Percentiles rank a stretch among this genome's conserved stretches.
Conservation (phyloP, 2,329 filamentous ascomycete genomes). For the Sporothrix brasiliensis region DNA sequence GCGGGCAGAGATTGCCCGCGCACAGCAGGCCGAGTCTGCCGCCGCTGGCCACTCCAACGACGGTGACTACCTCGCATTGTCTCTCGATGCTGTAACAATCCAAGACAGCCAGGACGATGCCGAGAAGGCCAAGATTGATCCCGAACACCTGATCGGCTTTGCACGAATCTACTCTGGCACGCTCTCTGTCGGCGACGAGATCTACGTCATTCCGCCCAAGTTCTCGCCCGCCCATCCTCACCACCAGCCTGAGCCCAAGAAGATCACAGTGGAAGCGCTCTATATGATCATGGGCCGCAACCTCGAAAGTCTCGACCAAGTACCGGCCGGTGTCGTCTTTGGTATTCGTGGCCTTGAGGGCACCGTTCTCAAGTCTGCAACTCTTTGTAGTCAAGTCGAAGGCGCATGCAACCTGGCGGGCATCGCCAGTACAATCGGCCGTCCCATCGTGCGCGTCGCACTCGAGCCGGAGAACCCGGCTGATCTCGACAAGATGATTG, state of each 20-base stretch:
- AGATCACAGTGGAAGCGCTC: conserved; percentile 81
- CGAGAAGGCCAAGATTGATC: conserved; percentile 65
- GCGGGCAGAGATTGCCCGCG: conserved; percentile 81
- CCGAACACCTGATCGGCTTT: conserved; percentile 91
- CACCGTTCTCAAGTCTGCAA: conserved; percentile 87
- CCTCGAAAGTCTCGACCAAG: conserved; percentile 77
- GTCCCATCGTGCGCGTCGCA: conserved; percentile 93
- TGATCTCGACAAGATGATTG: conserved; percentile 93
- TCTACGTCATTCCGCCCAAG: conserved; percentile 92
- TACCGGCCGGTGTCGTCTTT: conserved; percentile 93
- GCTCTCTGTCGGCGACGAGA: conserved; percentile 81
- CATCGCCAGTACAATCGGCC: conserved; percentile 71
- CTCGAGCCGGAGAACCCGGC: conserved; percentile 90
- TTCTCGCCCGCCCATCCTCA: conserved; percentile 81
- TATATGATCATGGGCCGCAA: conserved; percentile 96
- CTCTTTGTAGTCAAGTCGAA: conserved; percentile 82
- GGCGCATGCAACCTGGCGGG: conserved; percentile 90
- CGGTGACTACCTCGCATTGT: conserved; percentile 27
- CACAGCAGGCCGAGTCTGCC: conserved; percentile 58
- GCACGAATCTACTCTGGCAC: conserved; percentile 91
- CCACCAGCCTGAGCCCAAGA: conserved; percentile 71
- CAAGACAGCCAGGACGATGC: conserved; percentile 43
- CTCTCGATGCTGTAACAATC: conserved; percentile 30
- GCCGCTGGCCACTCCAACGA: conserved; percentile 45
- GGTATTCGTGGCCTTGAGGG: conserved; percentile 91